Evolutionary conservation across 441 rosid species (phyloP).

Genomic region (Mallotus repandus): DNA sequence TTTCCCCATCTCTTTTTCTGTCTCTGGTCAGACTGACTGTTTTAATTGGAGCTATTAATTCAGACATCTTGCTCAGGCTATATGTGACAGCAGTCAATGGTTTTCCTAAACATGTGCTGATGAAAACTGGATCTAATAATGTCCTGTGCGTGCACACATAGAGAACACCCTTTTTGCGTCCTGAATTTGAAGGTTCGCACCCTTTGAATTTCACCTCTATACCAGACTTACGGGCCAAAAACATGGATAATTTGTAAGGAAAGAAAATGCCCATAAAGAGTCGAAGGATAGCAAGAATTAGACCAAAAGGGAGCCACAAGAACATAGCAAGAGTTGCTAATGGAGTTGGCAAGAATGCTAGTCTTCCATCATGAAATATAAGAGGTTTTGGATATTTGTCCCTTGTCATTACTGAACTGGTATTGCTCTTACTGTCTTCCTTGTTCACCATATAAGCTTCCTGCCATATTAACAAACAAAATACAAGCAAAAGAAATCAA

Average conservation of each 20-base stretch:
- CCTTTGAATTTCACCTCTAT: conserved; percentile 41
- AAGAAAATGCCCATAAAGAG: conserved; percentile 49
- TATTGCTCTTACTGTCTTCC: conserved; percentile 38
- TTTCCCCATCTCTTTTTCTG: conserved; percentile 56
- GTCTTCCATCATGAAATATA: conserved; percentile 90
- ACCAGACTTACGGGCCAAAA: conserved; percentile 47
- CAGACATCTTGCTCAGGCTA: conserved; percentile 88
- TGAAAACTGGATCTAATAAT: conserved; percentile 81
- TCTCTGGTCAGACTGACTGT: conserved; percentile 81
- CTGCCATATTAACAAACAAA: conserved; percentile 34
- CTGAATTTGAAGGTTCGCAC: conserved; percentile 20
- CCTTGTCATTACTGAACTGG: conserved; percentile 45
- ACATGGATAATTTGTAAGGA: conserved; percentile 54
- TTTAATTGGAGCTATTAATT: conserved; percentile 71
- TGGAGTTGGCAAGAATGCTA: conserved; percentile 92
- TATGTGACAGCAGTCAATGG: conserved; percentile 86
- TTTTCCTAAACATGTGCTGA: conserved; percentile 49
- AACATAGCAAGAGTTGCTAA: conserved; percentile 68
- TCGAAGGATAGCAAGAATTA: conserved; percentile 58
- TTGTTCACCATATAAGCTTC: conserved; percentile 62
- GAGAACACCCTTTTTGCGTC: conserved; percentile 48
- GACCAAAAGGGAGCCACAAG: conserved; percentile 72
- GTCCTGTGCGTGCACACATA: conserved; percentile 90
- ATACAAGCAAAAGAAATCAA: neutral
- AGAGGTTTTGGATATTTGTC: conserved; percentile 83